Percentiles rank a stretch among this genome's conserved stretches.
phyloP scores from a whole-genome alignment of 352 stramenopile genomes.

The Pilasporangium apinafurcum region DNA sequence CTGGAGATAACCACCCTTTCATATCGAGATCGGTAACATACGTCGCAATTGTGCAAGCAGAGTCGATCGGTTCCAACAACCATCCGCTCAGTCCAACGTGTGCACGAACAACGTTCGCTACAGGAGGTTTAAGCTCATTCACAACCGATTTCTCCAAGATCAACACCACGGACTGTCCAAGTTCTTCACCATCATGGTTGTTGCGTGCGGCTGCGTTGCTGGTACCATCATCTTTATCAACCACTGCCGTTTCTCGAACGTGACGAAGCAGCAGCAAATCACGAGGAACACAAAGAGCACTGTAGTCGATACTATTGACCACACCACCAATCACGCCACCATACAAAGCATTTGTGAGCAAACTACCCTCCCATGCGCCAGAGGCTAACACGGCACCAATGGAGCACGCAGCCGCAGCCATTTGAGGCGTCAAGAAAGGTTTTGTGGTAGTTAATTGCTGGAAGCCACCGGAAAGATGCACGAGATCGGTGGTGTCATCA shows the following conservation, averaged over 20 bases:
- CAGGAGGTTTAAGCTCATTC: constrained; percentile 60
- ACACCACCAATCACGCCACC: constrained; percentile 39
- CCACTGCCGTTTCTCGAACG: constrained; percentile 50
- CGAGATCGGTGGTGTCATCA: constrained; percentile 67
- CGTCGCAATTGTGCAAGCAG: constrained; percentile 46
- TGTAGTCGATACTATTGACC: constrained; percentile 48
- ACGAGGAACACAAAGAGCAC: constrained; percentile 35
- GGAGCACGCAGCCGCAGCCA: constrained; percentile 33
- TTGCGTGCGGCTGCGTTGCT: constrained; percentile 26
- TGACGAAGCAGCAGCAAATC: constrained; percentile 74
- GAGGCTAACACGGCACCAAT: constrained; percentile 38
- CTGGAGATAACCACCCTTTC: constrained; percentile 35
- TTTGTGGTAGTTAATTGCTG: constrained; percentile 34
- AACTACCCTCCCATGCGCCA: constrained; percentile 29
- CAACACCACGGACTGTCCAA: constrained; percentile 51
- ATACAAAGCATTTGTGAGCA: constrained; percentile 41
- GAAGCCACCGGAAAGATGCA: constrained; percentile 54
- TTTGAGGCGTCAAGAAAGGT: constrained; percentile 41
- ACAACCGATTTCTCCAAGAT: constrained; percentile 78
- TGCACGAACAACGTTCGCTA: constrained; percentile 34
- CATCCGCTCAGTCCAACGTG: constrained; percentile 65
- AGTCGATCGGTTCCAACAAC: constrained; percentile 67
- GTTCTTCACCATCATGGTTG: constrained; percentile 35
- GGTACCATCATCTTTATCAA: constrained; percentile 24
- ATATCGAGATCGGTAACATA: constrained; percentile 73